Percentiles rank a stretch among this genome's conserved stretches.
phyloP scores from a whole-genome alignment of 164 flowering plant species.

The Sextonia rubra region DNA sequence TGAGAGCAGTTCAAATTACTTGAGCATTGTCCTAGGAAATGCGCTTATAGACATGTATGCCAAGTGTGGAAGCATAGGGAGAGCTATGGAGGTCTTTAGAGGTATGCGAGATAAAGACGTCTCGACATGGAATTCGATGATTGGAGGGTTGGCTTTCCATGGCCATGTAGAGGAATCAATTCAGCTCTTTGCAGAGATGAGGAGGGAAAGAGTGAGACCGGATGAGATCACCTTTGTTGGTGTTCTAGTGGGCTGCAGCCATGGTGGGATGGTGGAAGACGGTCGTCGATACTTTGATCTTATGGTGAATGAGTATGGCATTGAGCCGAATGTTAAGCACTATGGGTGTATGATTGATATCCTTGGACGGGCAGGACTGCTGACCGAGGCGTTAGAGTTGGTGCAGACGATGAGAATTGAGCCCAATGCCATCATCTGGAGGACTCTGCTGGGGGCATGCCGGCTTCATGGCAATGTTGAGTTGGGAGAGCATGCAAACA shows the following conservation, averaged over 20 bases:
- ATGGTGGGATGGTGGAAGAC: conserved; percentile 58
- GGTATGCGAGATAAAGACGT: conserved; percentile 50
- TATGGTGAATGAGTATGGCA: conserved; percentile 39
- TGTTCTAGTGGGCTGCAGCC: conserved; percentile 61
- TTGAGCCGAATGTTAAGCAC: conserved; percentile 61
- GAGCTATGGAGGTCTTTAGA: conserved; percentile 40
- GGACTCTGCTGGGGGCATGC: conserved; percentile 70
- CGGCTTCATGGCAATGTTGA: conserved; percentile 57
- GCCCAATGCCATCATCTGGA: conserved; percentile 66
- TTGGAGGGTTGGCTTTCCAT: conserved; percentile 57
- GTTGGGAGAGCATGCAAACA: conserved; percentile 51
- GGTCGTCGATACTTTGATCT: conserved; percentile 48
- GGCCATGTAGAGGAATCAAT: conserved; percentile 49
- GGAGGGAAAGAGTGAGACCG: conserved; percentile 32
- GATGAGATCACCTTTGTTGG: conserved; percentile 63
- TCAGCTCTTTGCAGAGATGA: conserved; percentile 41
- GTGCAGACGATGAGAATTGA: conserved; percentile 45
- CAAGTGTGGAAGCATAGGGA: conserved; percentile 62
- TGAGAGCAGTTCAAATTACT: conserved; percentile 24
- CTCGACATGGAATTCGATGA: conserved; percentile 54
- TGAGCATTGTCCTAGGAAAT: conserved; percentile 42
- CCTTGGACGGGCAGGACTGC: conserved; percentile 62
- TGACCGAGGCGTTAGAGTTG: conserved; percentile 55
- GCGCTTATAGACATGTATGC: conserved; percentile 69
- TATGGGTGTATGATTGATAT: conserved; percentile 77